phyloP scores from a whole-genome alignment of 2,329 filamentous ascomycete genomes.

The Fonsecaea multimorphosa region DNA sequence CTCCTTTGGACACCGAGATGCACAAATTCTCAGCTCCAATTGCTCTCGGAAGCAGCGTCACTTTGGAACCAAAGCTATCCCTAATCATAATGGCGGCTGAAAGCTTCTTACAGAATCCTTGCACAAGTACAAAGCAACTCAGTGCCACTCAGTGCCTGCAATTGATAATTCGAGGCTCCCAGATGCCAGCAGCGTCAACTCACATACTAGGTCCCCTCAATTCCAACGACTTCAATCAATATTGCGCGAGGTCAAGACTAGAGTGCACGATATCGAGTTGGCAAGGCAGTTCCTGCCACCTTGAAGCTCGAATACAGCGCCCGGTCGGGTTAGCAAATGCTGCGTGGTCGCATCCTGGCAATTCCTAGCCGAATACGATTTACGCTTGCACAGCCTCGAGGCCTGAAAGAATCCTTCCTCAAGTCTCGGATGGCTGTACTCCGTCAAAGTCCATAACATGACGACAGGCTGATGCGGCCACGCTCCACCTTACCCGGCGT shows the following conservation, averaged over 20 bases:
- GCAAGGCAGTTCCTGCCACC: background rate
- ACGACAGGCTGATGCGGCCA: constrained; percentile 5
- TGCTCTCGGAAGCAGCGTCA: background rate
- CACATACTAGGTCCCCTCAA: background rate
- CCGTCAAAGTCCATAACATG: constrained; percentile 3
- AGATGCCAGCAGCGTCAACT: no score
- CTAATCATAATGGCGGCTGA: background rate
- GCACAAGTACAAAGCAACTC: background rate
- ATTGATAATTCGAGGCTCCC: no score
- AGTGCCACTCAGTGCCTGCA: no score
- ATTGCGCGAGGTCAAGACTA: background rate
- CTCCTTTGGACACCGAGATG: background rate
- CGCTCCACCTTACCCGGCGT: background rate
- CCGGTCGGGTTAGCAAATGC: background rate
- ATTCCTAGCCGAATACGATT: background rate
- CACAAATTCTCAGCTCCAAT: background rate
- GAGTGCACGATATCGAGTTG: background rate
- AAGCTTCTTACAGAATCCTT: background rate
- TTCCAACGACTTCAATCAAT: background rate
- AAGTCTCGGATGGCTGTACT: background rate
- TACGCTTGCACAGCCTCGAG: constrained; percentile 3
- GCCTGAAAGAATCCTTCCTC: background rate
- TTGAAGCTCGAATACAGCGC: background rate
- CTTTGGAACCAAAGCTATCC: background rate
- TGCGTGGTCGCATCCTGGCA: background rate